phyloP scores from a whole-genome alignment of 225 moss, liverwort and hornwort genomes.

The Physcomitrellopsis africana region DNA sequence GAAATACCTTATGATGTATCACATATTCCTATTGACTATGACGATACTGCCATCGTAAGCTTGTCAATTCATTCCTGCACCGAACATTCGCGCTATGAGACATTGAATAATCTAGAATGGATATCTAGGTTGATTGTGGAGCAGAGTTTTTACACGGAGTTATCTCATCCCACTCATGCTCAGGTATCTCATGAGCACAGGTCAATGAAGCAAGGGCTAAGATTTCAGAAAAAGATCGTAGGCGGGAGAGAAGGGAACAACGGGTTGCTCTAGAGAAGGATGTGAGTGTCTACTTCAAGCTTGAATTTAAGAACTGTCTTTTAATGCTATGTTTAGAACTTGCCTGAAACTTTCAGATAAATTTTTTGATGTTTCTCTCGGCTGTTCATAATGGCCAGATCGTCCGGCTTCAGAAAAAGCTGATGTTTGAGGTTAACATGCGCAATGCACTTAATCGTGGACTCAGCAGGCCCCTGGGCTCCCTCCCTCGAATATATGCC shows the following conservation, averaged over 20 bases:
- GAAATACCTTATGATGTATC: slow-evolving; percentile 57
- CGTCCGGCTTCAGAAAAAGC: slow-evolving; percentile 52
- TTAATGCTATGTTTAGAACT: background rate
- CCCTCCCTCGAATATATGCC: slow-evolving; percentile 58
- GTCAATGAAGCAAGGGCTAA: slow-evolving; percentile 26
- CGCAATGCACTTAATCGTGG: slow-evolving; percentile 67
- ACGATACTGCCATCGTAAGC: slow-evolving; percentile 44
- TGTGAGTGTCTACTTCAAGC: slow-evolving; percentile 35
- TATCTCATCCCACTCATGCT: slow-evolving; percentile 27
- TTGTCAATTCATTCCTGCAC: slow-evolving; percentile 1
- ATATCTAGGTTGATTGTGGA: slow-evolving; percentile 7
- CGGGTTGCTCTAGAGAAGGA: slow-evolving; percentile 57
- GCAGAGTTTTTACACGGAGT: slow-evolving; percentile 20
- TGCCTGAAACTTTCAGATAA: slow-evolving; percentile 16
- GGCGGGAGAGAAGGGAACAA: slow-evolving; percentile 43
- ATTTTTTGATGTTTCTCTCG: slow-evolving; percentile 18
- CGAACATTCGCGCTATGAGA: slow-evolving; percentile 1
- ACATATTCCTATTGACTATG: slow-evolving; percentile 60
- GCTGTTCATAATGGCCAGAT: slow-evolving; percentile 43
- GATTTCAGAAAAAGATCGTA: slow-evolving; percentile 26
- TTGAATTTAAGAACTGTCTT: slow-evolving; percentile 2
- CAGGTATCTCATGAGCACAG: slow-evolving; percentile 29
- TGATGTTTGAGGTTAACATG: slow-evolving; percentile 57
- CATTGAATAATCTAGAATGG: background rate
- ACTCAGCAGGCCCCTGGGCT: slow-evolving; percentile 55